A percentile compares a stretch with the other conserved stretches of the same genome.
phyloP scores from a whole-genome alignment of 805 yeast species.

The Zygoascus biomembranicola region DNA sequence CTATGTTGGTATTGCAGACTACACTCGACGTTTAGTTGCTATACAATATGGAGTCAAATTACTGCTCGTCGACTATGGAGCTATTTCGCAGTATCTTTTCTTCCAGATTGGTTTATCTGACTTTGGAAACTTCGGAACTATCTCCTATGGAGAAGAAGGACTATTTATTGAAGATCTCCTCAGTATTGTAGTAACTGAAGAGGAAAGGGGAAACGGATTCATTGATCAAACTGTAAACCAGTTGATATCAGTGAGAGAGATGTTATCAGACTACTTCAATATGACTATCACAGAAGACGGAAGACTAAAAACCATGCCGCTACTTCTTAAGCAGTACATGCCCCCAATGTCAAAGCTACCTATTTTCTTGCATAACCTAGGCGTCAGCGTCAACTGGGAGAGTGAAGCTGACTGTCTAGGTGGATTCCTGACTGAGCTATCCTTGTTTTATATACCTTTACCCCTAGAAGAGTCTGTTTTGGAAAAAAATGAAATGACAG shows the following conservation, averaged over 20 bases:
- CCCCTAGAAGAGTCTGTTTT: slow-evolving; percentile 27
- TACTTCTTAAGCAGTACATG: slow-evolving; percentile 52
- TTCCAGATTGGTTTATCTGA: slow-evolving; percentile 74
- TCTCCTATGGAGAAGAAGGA: slow-evolving; percentile 24
- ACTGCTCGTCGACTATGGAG: slow-evolving; percentile 72
- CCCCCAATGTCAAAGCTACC: slow-evolving; percentile 64
- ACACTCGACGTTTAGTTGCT: slow-evolving; percentile 60
- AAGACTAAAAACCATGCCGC: slow-evolving; percentile 49
- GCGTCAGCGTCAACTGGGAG: slow-evolving; percentile 50
- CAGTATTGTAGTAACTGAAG: slow-evolving; percentile 28
- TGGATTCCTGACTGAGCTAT: slow-evolving; percentile 58
- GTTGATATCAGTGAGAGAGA: slow-evolving; percentile 51
- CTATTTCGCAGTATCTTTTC: slow-evolving; percentile 57
- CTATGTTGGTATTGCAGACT: slow-evolving; percentile 79
- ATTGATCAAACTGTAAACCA: slow-evolving; percentile 13
- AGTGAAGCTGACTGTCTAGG: slow-evolving; percentile 62
- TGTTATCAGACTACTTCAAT: slow-evolving; percentile 78
- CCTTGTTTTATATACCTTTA: slow-evolving; percentile 67
- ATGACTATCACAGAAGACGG: slow-evolving; percentile 25
- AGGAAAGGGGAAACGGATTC: slow-evolving; percentile 15
- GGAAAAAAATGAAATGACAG: slow-evolving; percentile 17
- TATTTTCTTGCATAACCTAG: slow-evolving; percentile 54
- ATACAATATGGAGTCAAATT: slow-evolving; percentile 76
- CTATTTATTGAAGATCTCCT: slow-evolving; percentile 34
- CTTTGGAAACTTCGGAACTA: slow-evolving; percentile 72